These are phyloP conservation scores for Phaeotremella skinneri DNA, from an alignment of 768 basidiomycete species.

Conservation along the genomic window DNA sequence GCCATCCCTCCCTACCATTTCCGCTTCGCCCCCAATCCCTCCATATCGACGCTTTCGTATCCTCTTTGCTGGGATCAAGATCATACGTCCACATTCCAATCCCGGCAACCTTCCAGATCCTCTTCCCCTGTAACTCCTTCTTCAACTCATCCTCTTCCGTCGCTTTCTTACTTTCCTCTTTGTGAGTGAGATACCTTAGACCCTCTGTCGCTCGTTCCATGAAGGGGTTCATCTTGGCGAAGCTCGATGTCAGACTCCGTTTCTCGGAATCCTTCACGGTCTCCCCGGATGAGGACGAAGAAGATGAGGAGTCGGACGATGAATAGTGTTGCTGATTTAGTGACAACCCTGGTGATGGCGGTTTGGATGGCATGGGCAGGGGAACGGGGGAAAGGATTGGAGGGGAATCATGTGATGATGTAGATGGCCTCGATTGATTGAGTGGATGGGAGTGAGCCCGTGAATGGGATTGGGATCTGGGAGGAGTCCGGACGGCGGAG, in stretches of 20 bases:
- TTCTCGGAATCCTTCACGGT: slow-evolving; percentile 14
- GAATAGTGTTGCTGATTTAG: slow-evolving; percentile 18
- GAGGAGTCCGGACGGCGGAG: slow-evolving; percentile 1
- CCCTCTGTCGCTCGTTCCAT: slow-evolving; percentile 25
- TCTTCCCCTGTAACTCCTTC: slow-evolving; percentile 35
- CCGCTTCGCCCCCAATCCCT: slow-evolving; percentile 26
- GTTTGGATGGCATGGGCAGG: slow-evolving; percentile 2
- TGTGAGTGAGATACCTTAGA: slow-evolving; percentile 22
- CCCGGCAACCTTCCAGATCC: slow-evolving; percentile 40
- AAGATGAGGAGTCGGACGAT: slow-evolving; percentile 4
- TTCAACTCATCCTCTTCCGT: slow-evolving; percentile 29
- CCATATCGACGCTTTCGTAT: slow-evolving; percentile 30
- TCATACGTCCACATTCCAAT: slow-evolving; percentile 41
- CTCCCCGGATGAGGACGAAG: slow-evolving; percentile 9
- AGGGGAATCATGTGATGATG: not conserved
- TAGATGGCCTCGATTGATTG: not conserved
- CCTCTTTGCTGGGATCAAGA: slow-evolving; percentile 24
- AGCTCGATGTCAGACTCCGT: slow-evolving; percentile 4
- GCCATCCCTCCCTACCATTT: slow-evolving; percentile 34
- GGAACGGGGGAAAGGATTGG: not conserved
- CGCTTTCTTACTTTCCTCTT: slow-evolving; percentile 28
- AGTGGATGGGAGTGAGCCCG: slow-evolving; percentile 9
- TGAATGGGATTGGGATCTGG: slow-evolving; percentile 5
- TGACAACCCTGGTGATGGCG: not conserved
- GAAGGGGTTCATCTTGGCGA: slow-evolving; percentile 23